Base-by-base conservation (phyloP, 2,329 filamentous ascomycete genomes). In the Rutstroemia sydowiana region DNA sequence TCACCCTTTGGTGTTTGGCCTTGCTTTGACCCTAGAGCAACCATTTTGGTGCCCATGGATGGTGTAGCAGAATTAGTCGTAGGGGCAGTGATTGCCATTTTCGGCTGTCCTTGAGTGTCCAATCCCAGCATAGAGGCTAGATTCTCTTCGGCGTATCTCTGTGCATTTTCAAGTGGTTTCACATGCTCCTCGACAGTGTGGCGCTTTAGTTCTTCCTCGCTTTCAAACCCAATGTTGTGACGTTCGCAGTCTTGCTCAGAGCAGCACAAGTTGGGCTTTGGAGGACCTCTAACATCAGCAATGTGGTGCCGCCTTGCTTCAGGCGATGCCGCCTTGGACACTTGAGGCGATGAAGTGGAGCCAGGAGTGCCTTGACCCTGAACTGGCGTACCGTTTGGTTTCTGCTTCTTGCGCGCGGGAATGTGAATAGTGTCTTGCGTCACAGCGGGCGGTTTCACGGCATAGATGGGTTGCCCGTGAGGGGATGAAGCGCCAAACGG, bases 121-220 rank as follows among this genome's bases (percentile, higher is more conserved):
- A 82, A 62, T 3, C 76, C 78, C 2, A 83, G 63, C 0, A 69
- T 66, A 13, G 70, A 57, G 0, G 74, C 73, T 31, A 83, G 62
- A 43, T 71, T 74, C 46, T 81, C 78, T 45, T 70, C 61, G 14
- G 71, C 67, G 60, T 75, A 85, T 57, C 75, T 76, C 51, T 73
- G 40, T 2, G 81, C 79, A 53, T 84, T 69, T 55, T 78, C 70
- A 39, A 70, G 67, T 5, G 80, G 80, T 61, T 74, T 76, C 20
- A 73, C 67, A 57, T 85, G 81, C 62, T 83, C 79, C 52, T 83
- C 76, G n/a, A 78, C 70, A 7, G 73, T 66, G 59, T 85, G 81
- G 10, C 67, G 62, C 49, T 74, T 72, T 45, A 75, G 69, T 11
- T 73, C 73, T 57, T 82, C 77, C 56, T 83, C 76, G 6, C 68